Evolutionary conservation across 345 rosid species (phyloP).

Genomic region (Eutrema japonicum): DNA sequence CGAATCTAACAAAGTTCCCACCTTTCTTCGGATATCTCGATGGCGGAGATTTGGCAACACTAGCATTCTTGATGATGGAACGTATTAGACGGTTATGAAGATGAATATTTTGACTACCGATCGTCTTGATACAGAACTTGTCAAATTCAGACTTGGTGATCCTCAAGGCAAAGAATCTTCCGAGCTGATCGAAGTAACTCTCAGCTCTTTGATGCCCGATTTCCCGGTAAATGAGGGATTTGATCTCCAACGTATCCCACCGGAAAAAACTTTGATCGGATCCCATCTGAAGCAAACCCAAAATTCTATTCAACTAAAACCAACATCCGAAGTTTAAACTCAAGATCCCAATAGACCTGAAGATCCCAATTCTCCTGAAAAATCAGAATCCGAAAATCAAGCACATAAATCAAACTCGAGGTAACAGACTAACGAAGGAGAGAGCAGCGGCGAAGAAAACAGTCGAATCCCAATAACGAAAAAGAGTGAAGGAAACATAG

Average conservation of each 20-base stretch:
- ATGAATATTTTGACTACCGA: conserved; percentile 69
- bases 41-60: conserved; percentile 58
- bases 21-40: conserved; percentile 46
- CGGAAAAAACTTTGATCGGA: conserved; percentile 15
- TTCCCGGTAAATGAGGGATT: conserved; percentile 37
- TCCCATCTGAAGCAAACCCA: conserved; percentile 29
- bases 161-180: conserved; percentile 56
- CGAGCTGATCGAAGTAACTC: conserved; percentile 75
- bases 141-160: conserved; percentile 75
- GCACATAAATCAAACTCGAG: neutral
- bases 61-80: conserved; percentile 73
- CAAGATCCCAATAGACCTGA: neutral
- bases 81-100: conserved; percentile 76
- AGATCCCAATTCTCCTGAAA: conserved; percentile 20
- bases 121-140: conserved; percentile 55
- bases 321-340: conserved; percentile 5
- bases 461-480: neutral
- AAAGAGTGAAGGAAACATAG: neutral
- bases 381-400: neutral
- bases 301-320: neutral
- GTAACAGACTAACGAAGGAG: neutral
- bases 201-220: conserved; percentile 79
- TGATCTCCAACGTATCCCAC: conserved; percentile 36
- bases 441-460: neutral
- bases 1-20: conserved; percentile 44